Percentiles rank a stretch among this genome's conserved stretches.
Evolutionary conservation across 352 stramenopile genomes (phyloP).

Genomic region (Peronosclerospora sorghi): DNA sequence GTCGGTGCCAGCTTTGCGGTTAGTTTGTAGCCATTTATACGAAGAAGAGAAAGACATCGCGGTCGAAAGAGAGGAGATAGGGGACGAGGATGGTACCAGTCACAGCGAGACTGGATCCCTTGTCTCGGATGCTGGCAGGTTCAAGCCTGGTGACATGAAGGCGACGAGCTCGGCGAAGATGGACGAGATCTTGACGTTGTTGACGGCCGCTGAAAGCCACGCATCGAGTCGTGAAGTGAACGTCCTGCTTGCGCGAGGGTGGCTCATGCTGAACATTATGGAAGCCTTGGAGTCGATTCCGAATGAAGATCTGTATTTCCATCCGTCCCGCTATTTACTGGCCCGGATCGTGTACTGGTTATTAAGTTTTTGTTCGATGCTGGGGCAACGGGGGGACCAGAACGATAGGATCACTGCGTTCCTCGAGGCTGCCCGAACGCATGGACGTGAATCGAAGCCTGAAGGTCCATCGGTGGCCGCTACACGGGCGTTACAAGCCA

Average conservation of each 20-base stretch:
- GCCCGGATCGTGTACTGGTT: slow-evolving; percentile 47
- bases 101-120: slow-evolving; percentile 1
- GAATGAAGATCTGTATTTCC: slow-evolving; percentile 74
- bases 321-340: slow-evolving; percentile 52
- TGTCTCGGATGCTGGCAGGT: not conserved
- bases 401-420: slow-evolving; percentile 8
- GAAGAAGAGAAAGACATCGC: slow-evolving; percentile 23
- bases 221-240: slow-evolving; percentile 8
- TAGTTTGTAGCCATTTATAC: slow-evolving; percentile 49
- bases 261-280: slow-evolving; percentile 56
- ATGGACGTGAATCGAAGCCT: slow-evolving; percentile 8
- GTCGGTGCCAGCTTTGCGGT: slow-evolving; percentile 17
- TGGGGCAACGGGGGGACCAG: slow-evolving; percentile 8
- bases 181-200: slow-evolving; percentile 29
- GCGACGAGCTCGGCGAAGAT: slow-evolving; percentile 21
- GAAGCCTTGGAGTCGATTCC: slow-evolving; percentile 65
- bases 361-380: slow-evolving; percentile 18
- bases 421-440: slow-evolving; percentile 14
- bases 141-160: slow-evolving; percentile 2
- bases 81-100: slow-evolving; percentile 1
- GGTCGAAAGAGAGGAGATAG: not conserved
- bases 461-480: slow-evolving; percentile 21
- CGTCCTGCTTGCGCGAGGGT: slow-evolving; percentile 18
- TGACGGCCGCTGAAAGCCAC: slow-evolving; percentile 13
- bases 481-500: slow-evolving; percentile 33